Conservation (phyloP, 129 eudicot species). For the Pittosporum tobira region DNA sequence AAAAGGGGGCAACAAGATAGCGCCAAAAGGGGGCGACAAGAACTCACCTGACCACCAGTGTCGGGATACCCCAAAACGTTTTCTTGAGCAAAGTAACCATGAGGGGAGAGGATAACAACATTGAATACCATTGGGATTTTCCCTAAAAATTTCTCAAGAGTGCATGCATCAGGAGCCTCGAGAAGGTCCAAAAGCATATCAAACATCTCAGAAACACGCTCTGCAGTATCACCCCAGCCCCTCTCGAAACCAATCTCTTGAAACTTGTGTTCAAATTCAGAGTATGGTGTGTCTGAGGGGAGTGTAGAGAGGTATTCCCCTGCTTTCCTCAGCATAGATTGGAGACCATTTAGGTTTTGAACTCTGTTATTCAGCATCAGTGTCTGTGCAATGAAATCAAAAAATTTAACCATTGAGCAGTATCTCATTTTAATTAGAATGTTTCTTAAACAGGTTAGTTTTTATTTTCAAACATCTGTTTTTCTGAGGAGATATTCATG, state of each 20-base stretch:
- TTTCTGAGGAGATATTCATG: neutral
- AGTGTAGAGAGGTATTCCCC: slow-evolving; percentile 67
- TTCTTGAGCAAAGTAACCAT: slow-evolving; percentile 97
- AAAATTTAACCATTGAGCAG: neutral
- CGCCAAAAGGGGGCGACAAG: too few relatives aligned
- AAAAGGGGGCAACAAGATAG: too few relatives aligned
- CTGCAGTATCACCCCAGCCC: slow-evolving; percentile 93
- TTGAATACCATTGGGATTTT: slow-evolving; percentile 96
- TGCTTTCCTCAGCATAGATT: slow-evolving; percentile 64
- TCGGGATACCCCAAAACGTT: slow-evolving; percentile 95
- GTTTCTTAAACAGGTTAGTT: neutral
- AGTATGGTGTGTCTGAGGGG: slow-evolving; percentile 50
- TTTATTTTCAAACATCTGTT: neutral
- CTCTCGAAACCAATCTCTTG: slow-evolving; percentile 91
- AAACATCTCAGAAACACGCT: slow-evolving; percentile 69
- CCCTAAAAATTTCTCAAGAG: slow-evolving; percentile 86
- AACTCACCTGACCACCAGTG: slow-evolving; percentile 87
- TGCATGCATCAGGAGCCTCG: slow-evolving; percentile 91
- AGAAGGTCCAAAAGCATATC: slow-evolving; percentile 81
- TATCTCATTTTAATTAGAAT: neutral
- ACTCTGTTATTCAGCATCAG: slow-evolving; percentile 92
- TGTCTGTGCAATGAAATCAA: slow-evolving; percentile 32
- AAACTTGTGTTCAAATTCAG: slow-evolving; percentile 63
- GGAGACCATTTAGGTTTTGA: slow-evolving; percentile 58
- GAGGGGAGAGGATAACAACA: slow-evolving; percentile 96